Evolutionary conservation across 2,329 filamentous ascomycete genomes (phyloP).

Genomic region (Diplodia scrobiculata): DNA sequence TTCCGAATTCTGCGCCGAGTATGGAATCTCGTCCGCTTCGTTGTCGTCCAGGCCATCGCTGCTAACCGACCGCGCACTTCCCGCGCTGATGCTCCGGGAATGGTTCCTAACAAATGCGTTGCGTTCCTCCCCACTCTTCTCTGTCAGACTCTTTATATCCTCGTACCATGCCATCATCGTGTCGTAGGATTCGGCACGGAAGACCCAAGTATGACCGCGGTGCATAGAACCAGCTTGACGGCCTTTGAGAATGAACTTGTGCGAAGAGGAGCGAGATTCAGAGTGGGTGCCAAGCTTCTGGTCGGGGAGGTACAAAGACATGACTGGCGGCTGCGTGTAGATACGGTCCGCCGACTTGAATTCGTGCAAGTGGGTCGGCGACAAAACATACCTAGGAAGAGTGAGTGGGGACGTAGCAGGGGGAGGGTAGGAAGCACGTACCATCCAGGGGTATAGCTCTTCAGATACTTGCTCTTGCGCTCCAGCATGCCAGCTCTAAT

Average conservation of each 20-base stretch:
- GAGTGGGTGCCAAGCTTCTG: conserved; percentile 95
- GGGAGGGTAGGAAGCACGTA: conserved; percentile 50
- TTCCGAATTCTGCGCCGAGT: conserved; percentile 60
- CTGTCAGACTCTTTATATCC: conserved; percentile 85
- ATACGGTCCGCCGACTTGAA: conserved; percentile 98
- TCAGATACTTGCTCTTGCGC: conserved; percentile 97
- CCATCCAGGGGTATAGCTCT: conserved; percentile 96
- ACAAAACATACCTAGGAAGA: conserved; percentile 78
- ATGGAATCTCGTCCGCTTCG: conserved; percentile 57
- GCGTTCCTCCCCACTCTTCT: conserved; percentile 84
- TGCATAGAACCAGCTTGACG: conserved; percentile 92
- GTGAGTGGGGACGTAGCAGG: conserved; percentile 28
- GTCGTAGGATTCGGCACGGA: conserved; percentile 72
- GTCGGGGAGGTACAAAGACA: conserved; percentile 93
- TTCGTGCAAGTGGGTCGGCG: conserved; percentile 94
- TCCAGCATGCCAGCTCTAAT: conserved; percentile 89
- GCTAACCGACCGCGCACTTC: conserved; percentile 57
- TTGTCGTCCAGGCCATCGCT: conserved; percentile 78
- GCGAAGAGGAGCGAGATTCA: conserved; percentile 75
- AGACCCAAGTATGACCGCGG: conserved; percentile 71
- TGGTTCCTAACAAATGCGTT: conserved; percentile 84
- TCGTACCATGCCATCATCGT: conserved; percentile 98
- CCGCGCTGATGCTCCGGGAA: conserved; percentile 72
- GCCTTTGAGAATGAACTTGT: conserved; percentile 98
- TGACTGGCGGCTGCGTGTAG: conserved; percentile 78